Percentiles rank a stretch among this genome's conserved stretches.
phyloP scores from a whole-genome alignment of 805 yeast species.

The Zygotorulaspora chibaensis region DNA sequence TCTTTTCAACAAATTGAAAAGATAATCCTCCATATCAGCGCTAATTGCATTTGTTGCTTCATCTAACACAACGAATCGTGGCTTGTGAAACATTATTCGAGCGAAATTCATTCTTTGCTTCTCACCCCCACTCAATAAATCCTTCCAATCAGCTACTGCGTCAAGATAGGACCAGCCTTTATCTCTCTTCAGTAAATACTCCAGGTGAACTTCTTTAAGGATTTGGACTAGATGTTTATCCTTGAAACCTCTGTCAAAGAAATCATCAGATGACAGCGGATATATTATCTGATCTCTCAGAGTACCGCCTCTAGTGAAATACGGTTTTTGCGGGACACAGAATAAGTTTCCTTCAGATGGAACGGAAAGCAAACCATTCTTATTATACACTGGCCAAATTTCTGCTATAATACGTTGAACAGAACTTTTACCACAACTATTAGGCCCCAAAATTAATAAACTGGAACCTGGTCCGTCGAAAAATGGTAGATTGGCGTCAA shows the following conservation, averaged over 20 bases:
- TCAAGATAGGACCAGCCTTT: conserved; percentile 45
- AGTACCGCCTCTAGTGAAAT: conserved; percentile 70
- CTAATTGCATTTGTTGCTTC: conserved; percentile 94
- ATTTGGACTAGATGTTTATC: conserved; percentile 68
- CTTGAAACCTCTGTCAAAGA: conserved; percentile 64
- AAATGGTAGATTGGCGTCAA: conserved; percentile 25
- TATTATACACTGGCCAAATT: conserved; percentile 80
- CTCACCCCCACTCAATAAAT: conserved; percentile 94
- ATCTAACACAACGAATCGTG: conserved; percentile 78
- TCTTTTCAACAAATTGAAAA: conserved; percentile 68
- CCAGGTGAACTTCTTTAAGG: conserved; percentile 71
- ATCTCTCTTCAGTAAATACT: conserved; percentile 67
- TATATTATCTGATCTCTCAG: conserved; percentile 88
- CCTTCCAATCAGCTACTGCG: conserved; percentile 69
- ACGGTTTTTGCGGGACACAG: conserved; percentile 82
- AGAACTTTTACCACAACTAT: conserved; percentile 87
- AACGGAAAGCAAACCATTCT: conserved; percentile 69
- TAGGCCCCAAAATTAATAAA: conserved; percentile 76
- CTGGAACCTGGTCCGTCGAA: conserved; percentile 50
- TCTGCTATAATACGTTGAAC: conserved; percentile 81
- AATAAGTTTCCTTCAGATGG: conserved; percentile 67
- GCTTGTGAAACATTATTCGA: conserved; percentile 72
- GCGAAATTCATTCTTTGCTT: conserved; percentile 89
- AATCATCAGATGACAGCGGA: conserved; percentile 73
- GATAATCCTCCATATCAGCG: conserved; percentile 81